Percentiles rank a stretch among this genome's conserved stretches.
phyloP scores from a whole-genome alignment of 371 early-diverging fungal species.

The Chytridium lagenaria region DNA sequence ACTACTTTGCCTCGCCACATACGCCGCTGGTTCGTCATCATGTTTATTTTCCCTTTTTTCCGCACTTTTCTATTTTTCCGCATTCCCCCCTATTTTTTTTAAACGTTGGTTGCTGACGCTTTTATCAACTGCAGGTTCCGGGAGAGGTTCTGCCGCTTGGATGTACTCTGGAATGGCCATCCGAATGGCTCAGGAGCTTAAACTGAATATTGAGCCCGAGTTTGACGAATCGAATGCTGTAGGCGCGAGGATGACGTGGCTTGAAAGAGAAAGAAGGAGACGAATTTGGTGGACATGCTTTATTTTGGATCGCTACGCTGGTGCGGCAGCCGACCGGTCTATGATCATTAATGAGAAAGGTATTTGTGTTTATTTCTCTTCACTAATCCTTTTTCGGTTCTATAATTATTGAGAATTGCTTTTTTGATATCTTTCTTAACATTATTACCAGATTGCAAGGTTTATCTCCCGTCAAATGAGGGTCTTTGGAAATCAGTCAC shows the following conservation, averaged over 20 bases:
- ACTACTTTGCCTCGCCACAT: slow-evolving; percentile 71
- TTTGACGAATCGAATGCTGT: slow-evolving; percentile 44
- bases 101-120: slow-evolving; percentile 2
- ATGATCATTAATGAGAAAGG: slow-evolving; percentile 59
- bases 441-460: slow-evolving; percentile 40
- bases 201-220: slow-evolving; percentile 49
- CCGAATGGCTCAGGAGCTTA: slow-evolving; percentile 77
- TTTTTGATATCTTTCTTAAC: not conserved
- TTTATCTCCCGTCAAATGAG: slow-evolving; percentile 38
- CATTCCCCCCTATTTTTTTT: slow-evolving; percentile 6
- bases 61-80: not conserved
- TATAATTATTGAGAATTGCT: no score
- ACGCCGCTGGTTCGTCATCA: slow-evolving; percentile 48
- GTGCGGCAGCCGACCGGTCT: slow-evolving; percentile 61
- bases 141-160: slow-evolving; percentile 61
- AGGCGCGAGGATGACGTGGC: slow-evolving; percentile 43
- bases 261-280: slow-evolving; percentile 55
- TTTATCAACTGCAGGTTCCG: slow-evolving; percentile 22
- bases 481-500: slow-evolving; percentile 10
- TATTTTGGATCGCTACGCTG: slow-evolving; percentile 59
- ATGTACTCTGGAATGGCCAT: slow-evolving; percentile 76
- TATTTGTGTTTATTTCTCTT: slow-evolving; percentile 30
- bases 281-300: slow-evolving; percentile 67
- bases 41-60: not conserved
- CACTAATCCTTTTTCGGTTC: no score